Evolutionary conservation across 192 early-diverging fungal species (phyloP).

Genomic region (Coemansia sp.): DNA sequence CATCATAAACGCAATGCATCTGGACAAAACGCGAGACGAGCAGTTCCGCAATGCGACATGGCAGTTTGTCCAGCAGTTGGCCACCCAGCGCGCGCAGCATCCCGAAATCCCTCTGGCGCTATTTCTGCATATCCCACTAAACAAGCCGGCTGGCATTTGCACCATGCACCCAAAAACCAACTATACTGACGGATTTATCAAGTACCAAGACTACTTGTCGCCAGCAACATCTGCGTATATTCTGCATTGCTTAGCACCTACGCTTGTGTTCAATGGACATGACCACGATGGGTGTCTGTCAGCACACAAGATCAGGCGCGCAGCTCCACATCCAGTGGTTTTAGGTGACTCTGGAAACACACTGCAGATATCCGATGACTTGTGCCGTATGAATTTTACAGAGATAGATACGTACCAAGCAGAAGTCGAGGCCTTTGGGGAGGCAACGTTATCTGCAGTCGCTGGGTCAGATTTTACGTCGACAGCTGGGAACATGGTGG

Average conservation of each 20-base stretch:
- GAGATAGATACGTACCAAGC: constrained; percentile 29
- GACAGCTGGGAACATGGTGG: constrained; percentile 9
- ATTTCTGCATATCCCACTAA: constrained; percentile 63
- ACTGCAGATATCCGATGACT: constrained; percentile 13
- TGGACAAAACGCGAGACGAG: constrained; percentile 40
- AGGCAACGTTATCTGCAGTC: constrained; percentile 12
- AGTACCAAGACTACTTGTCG: constrained; percentile 63
- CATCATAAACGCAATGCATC: constrained; percentile 52
- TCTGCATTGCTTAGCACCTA: constrained; percentile 57
- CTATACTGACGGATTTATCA: constrained; percentile 50
- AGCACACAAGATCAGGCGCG: constrained; percentile 26
- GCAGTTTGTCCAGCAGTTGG: constrained; percentile 55
- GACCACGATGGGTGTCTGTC: constrained; percentile 65
- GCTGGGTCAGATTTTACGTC: neutral
- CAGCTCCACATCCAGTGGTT: constrained; percentile 5
- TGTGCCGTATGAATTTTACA: constrained; percentile 27
- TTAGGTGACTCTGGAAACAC: constrained; percentile 11
- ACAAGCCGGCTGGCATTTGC: constrained; percentile 60
- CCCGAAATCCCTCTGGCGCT: constrained; percentile 55
- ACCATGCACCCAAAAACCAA: constrained; percentile 47
- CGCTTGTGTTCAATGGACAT: constrained; percentile 63
- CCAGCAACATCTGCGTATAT: constrained; percentile 58
- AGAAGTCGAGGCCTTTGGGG: constrained; percentile 25
- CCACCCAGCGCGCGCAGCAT: constrained; percentile 19
- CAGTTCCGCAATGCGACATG: constrained; percentile 58